Evolutionary conservation across 2,329 filamentous ascomycete genomes (phyloP), one percentile per base, ranked within the genome.

Genomic region (Colletotrichum orbiculare): DNA sequence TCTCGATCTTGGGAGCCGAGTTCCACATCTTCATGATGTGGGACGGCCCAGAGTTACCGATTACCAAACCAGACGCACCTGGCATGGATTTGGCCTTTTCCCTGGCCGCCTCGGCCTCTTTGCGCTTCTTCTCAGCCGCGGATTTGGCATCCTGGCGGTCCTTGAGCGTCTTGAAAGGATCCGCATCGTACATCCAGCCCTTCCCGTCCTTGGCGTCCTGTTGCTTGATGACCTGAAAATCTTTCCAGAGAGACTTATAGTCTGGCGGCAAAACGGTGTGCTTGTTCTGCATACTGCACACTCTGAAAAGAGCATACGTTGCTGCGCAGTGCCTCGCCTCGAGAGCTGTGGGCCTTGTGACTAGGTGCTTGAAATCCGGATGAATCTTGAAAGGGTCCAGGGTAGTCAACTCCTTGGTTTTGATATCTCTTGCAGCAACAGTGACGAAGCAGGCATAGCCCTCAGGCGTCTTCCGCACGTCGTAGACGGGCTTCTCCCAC

Each of bases 251-350:
- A 69, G 92, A 88, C 73, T 90, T 91, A 78, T 97, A 96, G 64
- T 91, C 92, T 0, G 96, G 96, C 33, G 96, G 96, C 69, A 99
- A 84, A 81, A 94, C 95, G 82, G 94, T 96, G 74, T 97, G 93
- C 72, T 97, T 88, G 75, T 98, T 98, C 78, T 94, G 94, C 89
- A 96, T 97, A 74, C 91, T 97, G 77, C 92, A 95, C 4, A 98
- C 92, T 54, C 96, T 87, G 75, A 96, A 98, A 8, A 99, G 84
- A 3, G 90, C 92, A 78, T 96, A 98, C 0, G 94, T 93, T 4
- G 96, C 96, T 8, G 94, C 94, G 69, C 96, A 96, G 81, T 99
- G 95, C 65, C 91, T 90, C 17, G 96, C 95, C 81, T 99, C 96
- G 9, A 98, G 85, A 1, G 94, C 89, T 5, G 92, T 96, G 7